These are phyloP conservation scores for Curvularia lunata DNA, from an alignment of 2,329 filamentous ascomycete species.

Conservation along the genomic window DNA sequence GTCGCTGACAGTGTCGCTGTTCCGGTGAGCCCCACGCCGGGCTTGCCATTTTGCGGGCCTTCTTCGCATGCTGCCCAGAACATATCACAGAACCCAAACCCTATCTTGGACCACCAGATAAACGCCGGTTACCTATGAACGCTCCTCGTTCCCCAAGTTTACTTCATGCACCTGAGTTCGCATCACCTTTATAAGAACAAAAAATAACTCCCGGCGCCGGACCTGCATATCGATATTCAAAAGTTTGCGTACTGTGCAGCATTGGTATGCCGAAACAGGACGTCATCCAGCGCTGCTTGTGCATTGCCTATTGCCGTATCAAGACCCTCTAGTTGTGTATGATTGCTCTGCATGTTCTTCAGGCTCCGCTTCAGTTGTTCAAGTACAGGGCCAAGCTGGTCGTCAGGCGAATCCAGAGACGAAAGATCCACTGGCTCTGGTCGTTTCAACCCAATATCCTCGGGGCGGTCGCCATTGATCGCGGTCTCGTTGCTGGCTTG, in stretches of 20 bases:
- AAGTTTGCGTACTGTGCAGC: slow-evolving; percentile 42
- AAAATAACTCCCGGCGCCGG: slow-evolving; percentile 19
- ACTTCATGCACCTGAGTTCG: slow-evolving; percentile 28
- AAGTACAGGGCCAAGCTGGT: slow-evolving; percentile 43
- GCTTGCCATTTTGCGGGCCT: slow-evolving; percentile 7
- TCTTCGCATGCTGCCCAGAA: slow-evolving; percentile 1
- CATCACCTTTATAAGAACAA: slow-evolving; percentile 25
- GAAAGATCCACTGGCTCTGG: slow-evolving; percentile 23
- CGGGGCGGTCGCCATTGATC: slow-evolving; percentile 35
- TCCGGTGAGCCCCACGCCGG: slow-evolving; percentile 12
- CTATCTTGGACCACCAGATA: slow-evolving; percentile 30
- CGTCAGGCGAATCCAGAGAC: slow-evolving; percentile 39
- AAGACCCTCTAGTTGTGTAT: slow-evolving; percentile 46
- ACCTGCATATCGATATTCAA: slow-evolving; percentile 42
- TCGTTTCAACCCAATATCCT: slow-evolving; percentile 40
- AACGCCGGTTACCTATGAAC: slow-evolving; percentile 26
- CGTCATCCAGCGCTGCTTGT: slow-evolving; percentile 43
- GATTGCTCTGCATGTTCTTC: slow-evolving; percentile 49
- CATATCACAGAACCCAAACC: slow-evolving; percentile 1
- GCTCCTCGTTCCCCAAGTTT: slow-evolving; percentile 19
- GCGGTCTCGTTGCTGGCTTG: slow-evolving; percentile 23
- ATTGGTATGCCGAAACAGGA: slow-evolving; percentile 43
- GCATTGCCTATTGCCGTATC: slow-evolving; percentile 39
- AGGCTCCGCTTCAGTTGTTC: slow-evolving; percentile 49
- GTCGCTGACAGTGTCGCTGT: slow-evolving; percentile 1